A percentile compares a stretch with the other conserved stretches of the same genome.
Conservation (phyloP, 306 rosid species). For the Dalbergia cochinchinensis region DNA sequence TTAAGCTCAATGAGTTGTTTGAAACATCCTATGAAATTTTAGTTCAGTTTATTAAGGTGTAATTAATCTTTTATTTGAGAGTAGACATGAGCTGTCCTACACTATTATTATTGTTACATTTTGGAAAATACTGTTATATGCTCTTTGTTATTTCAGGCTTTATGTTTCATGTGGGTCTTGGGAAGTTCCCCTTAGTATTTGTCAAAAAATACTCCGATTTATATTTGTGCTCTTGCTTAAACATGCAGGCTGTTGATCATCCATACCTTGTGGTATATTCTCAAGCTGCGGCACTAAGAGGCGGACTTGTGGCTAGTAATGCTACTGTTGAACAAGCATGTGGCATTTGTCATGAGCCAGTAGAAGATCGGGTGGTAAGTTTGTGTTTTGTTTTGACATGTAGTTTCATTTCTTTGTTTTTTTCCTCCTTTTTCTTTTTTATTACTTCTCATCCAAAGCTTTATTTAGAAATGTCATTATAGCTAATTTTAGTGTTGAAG, state of each 20-base stretch:
- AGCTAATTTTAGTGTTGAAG: conserved; percentile 14
- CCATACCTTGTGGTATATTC: conserved; percentile 91
- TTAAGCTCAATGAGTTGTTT: conserved; percentile 23
- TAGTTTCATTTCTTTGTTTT: neutral
- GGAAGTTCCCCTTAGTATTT: neutral
- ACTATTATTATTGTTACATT: neutral
- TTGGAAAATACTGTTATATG: neutral
- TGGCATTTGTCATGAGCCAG: conserved; percentile 82
- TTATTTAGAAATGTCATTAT: neutral
- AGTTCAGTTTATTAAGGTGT: neutral
- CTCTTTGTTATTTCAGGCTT: neutral
- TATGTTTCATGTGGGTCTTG: neutral
- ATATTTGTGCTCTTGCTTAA: conserved; percentile 22
- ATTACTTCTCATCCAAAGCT: too few species aligned
- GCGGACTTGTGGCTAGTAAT: conserved; percentile 44
- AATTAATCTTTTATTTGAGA: neutral
- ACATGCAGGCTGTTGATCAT: conserved; percentile 85
- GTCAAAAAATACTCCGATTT: neutral
- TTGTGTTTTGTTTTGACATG: conserved; percentile 19
- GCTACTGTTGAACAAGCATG: conserved; percentile 62
- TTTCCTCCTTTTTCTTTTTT: neutral
- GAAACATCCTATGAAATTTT: neutral
- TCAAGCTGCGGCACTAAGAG: conserved; percentile 64
- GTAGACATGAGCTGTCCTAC: neutral
- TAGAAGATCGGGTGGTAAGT: conserved; percentile 81